phyloP scores from a whole-genome alignment of 768 basidiomycete genomes.

The Psilocybe sp. region DNA sequence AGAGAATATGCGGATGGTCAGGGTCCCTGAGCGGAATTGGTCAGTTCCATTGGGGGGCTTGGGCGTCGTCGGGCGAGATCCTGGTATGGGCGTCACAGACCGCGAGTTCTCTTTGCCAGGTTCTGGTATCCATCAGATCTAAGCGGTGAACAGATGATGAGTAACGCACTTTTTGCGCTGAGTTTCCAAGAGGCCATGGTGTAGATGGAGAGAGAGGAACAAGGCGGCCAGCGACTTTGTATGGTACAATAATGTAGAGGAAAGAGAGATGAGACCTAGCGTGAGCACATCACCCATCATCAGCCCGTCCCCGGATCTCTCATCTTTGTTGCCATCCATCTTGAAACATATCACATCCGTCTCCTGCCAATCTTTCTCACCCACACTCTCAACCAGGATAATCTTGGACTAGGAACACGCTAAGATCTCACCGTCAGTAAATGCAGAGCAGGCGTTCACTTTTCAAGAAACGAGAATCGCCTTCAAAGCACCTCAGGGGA shows the following conservation, averaged over 20 bases:
- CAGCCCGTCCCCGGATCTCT: too few species aligned
- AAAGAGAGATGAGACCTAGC: background rate
- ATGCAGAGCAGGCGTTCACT: too few species aligned
- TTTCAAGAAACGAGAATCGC: too few species aligned
- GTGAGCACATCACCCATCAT: background rate
- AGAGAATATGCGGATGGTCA: conserved; percentile 95
- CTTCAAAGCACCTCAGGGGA: too few species aligned
- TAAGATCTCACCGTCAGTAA: too few species aligned
- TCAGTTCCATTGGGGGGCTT: conserved; percentile 52
- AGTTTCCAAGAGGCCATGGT: conserved; percentile 55
- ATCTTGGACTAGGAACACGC: background rate
- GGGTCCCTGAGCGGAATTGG: conserved; percentile 83
- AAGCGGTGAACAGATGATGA: conserved; percentile 2
- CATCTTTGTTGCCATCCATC: conserved; percentile 1
- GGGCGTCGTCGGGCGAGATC: conserved; percentile 78
- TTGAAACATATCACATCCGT: background rate
- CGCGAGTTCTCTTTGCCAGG: conserved; percentile 62
- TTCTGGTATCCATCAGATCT: conserved; percentile 5
- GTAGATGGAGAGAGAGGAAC: conserved; percentile 11
- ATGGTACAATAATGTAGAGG: background rate
- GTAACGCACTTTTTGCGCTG: conserved; percentile 36
- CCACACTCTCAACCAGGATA: background rate
- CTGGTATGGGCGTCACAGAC: conserved; percentile 77
- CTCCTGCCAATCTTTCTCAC: background rate
- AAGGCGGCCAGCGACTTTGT: conserved; percentile 28